A percentile compares a stretch with the other conserved stretches of the same genome.
These are phyloP conservation scores for maize (Zea mays) DNA, from an alignment of 176 grass and related monocot genomes.

Conservation along the genomic window Zm-B73-REFERENCE-NAM-5.0 NC_050103.1:35415501-35416000, in stretches of 20 bases:
- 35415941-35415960: not conserved
- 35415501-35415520: too few relatives aligned
- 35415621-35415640: too few relatives aligned
- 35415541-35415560: too few relatives aligned
- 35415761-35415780: not conserved
- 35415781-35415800: conserved; percentile 35
- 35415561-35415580: too few relatives aligned
- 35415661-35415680: not conserved
- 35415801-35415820: conserved; percentile 61
- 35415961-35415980: conserved; percentile 8
- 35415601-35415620: too few relatives aligned
- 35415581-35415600: too few relatives aligned
- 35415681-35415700: not conserved
- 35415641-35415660: too few relatives aligned
- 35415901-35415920: not conserved
- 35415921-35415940: not conserved
- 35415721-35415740: too few relatives aligned
- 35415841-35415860: conserved; percentile 42
- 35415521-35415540: too few relatives aligned
- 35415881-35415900: conserved; percentile 42
- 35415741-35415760: not conserved
- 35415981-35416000: conserved; percentile 48
- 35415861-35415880: conserved; percentile 29
- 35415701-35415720: not conserved
- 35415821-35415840: conserved; percentile 68